Conservation (phyloP, 257 asterid species). For the Marsdenia floribunda region DNA sequence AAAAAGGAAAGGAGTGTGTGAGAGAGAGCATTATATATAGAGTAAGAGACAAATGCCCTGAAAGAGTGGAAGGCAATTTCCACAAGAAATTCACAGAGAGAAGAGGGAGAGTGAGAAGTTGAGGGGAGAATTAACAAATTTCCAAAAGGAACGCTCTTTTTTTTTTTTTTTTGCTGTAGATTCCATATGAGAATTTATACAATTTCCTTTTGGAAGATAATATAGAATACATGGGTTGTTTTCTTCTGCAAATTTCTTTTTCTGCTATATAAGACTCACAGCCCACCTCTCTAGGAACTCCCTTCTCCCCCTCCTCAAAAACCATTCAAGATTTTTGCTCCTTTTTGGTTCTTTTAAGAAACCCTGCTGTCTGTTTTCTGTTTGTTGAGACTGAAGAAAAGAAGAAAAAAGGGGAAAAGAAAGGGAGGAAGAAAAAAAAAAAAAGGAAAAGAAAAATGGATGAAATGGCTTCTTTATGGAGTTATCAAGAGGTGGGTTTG, state of each 20-base stretch:
- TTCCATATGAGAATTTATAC: slow-evolving; percentile 29
- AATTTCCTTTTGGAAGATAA: not conserved
- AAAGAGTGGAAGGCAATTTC: slow-evolving; percentile 22
- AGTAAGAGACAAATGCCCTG: slow-evolving; percentile 1
- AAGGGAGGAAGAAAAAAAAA: too few species aligned
- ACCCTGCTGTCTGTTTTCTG: not conserved
- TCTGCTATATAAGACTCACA: slow-evolving; percentile 41
- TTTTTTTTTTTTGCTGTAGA: slow-evolving; percentile 5
- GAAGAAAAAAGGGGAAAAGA: too few species aligned
- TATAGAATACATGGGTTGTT: not conserved
- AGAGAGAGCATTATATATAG: not conserved
- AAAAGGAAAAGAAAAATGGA: slow-evolving; percentile 26
- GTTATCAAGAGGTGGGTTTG: slow-evolving; percentile 53
- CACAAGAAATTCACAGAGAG: slow-evolving; percentile 1
- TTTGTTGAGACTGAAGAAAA: slow-evolving; percentile 4
- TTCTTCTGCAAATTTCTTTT: not conserved
- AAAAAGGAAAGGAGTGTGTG: slow-evolving; percentile 9
- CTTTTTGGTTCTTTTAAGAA: slow-evolving; percentile 5
- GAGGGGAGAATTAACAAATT: slow-evolving; percentile 18
- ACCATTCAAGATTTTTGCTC: slow-evolving; percentile 13
- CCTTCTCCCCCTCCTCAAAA: slow-evolving; percentile 17
- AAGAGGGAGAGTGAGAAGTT: not conserved
- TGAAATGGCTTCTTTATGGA: slow-evolving; percentile 60
- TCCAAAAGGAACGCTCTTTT: slow-evolving; percentile 24
- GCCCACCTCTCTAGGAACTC: slow-evolving; percentile 24